Evolutionary conservation across 495 filamentous ascomycete species (phyloP), one percentile per base, ranked within the genome.

Genomic region (Neurospora africana): DNA sequence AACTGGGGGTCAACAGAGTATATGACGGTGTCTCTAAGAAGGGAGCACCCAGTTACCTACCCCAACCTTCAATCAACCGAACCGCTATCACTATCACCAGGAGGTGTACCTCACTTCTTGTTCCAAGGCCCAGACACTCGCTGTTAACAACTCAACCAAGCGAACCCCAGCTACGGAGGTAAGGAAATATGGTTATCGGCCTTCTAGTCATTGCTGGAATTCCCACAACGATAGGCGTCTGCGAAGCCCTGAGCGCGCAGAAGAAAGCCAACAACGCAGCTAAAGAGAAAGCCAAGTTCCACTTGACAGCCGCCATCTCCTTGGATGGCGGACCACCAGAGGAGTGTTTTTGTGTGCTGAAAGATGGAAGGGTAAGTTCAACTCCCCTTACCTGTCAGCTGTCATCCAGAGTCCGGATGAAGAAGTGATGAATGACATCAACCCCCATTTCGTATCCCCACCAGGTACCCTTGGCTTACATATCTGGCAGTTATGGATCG

Each of bases 271-370:
- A 86, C 74, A 76, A 78, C n/a, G 81, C 82, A 40, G 80, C 81
- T 23, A 86, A 86, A 70, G 84, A 85, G n/a, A 84, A 84, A 71
- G 81, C 81, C 72, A 86, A 85, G 76, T 86, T 86, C 73, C 78
- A 82, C 69, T 73, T 86, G 43, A 83, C 83, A 23, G 79, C 79
- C n/a, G 80, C 80, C 33, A 78, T 86, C 61, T 80, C 83, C 35
- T 75, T 84, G 35, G 83, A 84, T 69, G 82, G 76, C 5, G 70
- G 75, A 33, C 76, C 75, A 15, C 78, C 82, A 69, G 73, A 79
- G 74, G 79, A 80, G 76, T 80, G 81, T 76, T 74, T 74, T 72
- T 73, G 79, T 76, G 76, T 86, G 23, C 78, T 86, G 44, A 83
- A 80, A 70, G 82, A 83, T 70, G 82, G 83, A 21, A 82, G 81